These are phyloP conservation scores for Dryas octopetala DNA, from an alignment of 306 rosid genomes.

Conservation along the genomic window DNA sequence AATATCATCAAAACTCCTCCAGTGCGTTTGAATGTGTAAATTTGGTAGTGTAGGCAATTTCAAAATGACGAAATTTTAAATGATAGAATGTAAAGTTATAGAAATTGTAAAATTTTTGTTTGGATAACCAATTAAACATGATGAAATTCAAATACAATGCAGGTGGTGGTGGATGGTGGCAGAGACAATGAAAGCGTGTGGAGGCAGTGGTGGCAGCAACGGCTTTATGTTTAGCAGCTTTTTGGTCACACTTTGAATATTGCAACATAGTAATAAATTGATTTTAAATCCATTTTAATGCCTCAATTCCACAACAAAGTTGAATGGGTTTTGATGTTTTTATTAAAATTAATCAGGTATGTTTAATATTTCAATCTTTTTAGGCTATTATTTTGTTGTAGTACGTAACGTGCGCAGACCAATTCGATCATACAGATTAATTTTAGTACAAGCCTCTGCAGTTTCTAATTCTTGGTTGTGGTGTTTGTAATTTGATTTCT, in stretches of 20 bases:
- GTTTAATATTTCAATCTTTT: background rate
- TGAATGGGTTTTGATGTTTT: background rate
- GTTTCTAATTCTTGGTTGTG: background rate
- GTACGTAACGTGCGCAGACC: slow-evolving; percentile 25
- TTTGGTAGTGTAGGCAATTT: no score
- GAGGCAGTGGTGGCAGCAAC: no score
- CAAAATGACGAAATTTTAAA: no score
- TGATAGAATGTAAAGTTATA: no score
- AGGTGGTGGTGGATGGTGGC: no score
- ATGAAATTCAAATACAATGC: no score
- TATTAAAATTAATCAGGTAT: background rate
- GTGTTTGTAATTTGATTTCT: slow-evolving; percentile 3
- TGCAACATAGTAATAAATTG: background rate
- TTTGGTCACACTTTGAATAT: background rate
- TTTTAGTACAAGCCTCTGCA: background rate
- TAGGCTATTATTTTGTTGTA: slow-evolving; percentile 17
- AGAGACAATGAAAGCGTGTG: no score
- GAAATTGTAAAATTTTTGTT: no score
- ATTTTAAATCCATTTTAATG: background rate
- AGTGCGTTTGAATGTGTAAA: no score
- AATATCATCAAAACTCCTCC: no score
- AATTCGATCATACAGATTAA: slow-evolving; percentile 30
- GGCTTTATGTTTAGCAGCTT: no score
- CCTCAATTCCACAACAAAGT: background rate
- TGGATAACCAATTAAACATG: no score